Conservation (phyloP, 1,284 basidiomycete genomes). For the Malassezia arunalokei region DNA sequence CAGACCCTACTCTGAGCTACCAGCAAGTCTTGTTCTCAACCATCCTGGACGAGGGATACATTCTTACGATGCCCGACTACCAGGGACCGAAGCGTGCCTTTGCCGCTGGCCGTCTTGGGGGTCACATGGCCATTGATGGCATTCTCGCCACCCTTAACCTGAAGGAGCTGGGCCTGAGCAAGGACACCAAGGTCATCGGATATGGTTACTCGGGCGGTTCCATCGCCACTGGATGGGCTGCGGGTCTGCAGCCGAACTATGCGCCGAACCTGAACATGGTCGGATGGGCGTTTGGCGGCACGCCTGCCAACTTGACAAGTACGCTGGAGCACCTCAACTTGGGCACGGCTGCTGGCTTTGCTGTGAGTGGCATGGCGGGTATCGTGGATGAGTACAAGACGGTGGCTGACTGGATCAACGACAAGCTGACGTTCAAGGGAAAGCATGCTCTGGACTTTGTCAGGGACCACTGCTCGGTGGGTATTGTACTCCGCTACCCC, state of each 20-base stretch:
- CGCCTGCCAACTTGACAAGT: conserved; percentile 21
- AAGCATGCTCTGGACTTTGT: conserved; percentile 8
- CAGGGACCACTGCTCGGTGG: conserved; percentile 17
- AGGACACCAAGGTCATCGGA: conserved; percentile 19
- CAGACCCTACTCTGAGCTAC: not conserved
- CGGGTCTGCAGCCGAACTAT: conserved; percentile 20
- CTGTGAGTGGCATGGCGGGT: conserved; percentile 24
- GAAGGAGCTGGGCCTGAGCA: conserved; percentile 17
- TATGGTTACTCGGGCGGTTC: conserved; percentile 41
- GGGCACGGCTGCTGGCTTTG: conserved; percentile 22
- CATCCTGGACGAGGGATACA: conserved; percentile 24
- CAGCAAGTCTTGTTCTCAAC: not conserved
- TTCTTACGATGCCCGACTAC: conserved; percentile 26
- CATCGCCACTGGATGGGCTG: conserved; percentile 31
- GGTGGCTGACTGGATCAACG: conserved; percentile 14
- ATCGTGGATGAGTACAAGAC: conserved; percentile 18
- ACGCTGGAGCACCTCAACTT: not conserved
- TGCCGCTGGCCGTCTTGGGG: conserved; percentile 25
- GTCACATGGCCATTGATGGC: conserved; percentile 27
- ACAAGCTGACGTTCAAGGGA: conserved; percentile 17
- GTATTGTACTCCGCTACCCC: conserved; percentile 14
- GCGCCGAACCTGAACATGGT: conserved; percentile 24
- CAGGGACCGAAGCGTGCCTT: conserved; percentile 30
- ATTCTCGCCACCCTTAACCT: conserved; percentile 25
- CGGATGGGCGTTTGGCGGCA: conserved; percentile 26